A percentile compares a stretch with the other conserved stretches of the same genome.
These are phyloP conservation scores for Magnusiomyces suaveolens DNA, from an alignment of 1,139 yeast genomes.

Conservation along the genomic window DNA sequence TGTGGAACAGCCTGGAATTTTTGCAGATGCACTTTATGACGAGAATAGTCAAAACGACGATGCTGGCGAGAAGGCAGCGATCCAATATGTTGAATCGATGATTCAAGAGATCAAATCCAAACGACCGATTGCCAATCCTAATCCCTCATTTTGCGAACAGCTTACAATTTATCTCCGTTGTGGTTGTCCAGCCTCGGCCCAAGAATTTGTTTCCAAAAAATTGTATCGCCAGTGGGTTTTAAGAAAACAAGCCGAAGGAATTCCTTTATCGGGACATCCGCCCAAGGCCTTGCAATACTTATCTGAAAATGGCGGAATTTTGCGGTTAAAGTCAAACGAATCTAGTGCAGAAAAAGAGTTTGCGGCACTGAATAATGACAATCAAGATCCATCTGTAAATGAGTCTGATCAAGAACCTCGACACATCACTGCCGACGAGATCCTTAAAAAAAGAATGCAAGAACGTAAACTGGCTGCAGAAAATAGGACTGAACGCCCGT, in stretches of 20 bases:
- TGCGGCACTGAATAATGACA: neutral
- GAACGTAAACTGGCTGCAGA: neutral
- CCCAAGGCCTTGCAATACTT: constrained; percentile 8
- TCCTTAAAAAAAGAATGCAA: neutral
- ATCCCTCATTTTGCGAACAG: constrained; percentile 66
- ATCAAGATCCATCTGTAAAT: neutral
- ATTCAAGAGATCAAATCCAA: constrained; percentile 61
- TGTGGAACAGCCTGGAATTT: neutral
- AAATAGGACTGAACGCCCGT: neutral
- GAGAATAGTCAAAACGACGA: neutral
- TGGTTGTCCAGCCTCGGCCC: constrained; percentile 34
- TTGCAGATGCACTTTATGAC: neutral
- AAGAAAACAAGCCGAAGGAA: constrained; percentile 30
- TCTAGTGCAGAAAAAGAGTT: neutral
- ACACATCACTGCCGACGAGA: neutral
- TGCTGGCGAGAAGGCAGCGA: constrained; percentile 19
- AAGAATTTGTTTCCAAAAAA: constrained; percentile 26
- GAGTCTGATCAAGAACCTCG: neutral
- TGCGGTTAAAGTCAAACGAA: neutral
- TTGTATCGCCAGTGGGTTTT: constrained; percentile 47
- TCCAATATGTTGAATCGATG: constrained; percentile 57
- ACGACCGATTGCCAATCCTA: constrained; percentile 57
- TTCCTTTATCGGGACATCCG: constrained; percentile 25
- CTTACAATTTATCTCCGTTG: constrained; percentile 49
- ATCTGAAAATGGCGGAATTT: constrained; percentile 1